Evolutionary conservation across 2,329 filamentous ascomycete species (phyloP), one percentile per base, ranked within the genome.

Genomic region (Calonectria multiphialidica): DNA sequence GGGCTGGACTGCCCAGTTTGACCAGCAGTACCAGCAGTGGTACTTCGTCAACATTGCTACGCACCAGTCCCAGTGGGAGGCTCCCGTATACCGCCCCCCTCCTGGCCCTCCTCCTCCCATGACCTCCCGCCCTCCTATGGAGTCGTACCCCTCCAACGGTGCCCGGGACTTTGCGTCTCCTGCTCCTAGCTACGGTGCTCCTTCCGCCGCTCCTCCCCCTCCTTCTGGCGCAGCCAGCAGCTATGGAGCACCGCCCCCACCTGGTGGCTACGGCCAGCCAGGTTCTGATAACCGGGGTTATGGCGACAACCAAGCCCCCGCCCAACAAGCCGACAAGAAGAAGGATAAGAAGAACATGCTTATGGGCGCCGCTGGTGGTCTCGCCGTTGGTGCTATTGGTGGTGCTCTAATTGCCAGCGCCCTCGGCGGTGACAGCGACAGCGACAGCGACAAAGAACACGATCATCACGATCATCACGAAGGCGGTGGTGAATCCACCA

Each of bases 1-100:
- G 62, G 92, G 92, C 75, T 94, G 92, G 92, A 83, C 85, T 33
- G 86, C 90, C 28, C 89, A 92, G 81, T 94, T 88, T 83, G 92
- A 94, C 75, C 87, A 90, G 70, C 86, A 85, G 70, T 84, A 87
- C 72, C 89, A 92, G 79, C 89, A 90, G 67, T 93, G 90, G 85
- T 93, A 90, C 83, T 94, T 92, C 78, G 86, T 91, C 68, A 91
- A 93, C 80, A 84, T 90, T 69, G 85, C 88, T 57, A 90, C 90
- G 15, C 90, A 90, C 23, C 88, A 87, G 70, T 88, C 90, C 0
- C 91, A 93, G 81, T 93, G 92, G 92, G 90, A 93, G 73, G 85
- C 87, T 18, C 91, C 92, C 3, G 49, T 35, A 16, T 69, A 70
- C 45, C 25, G 37, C 42, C 72, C 72, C 57, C 78, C 80, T n/a